Base-by-base conservation (phyloP, 352 stramenopile genomes). In the Halophytophthora polymorphica region DNA sequence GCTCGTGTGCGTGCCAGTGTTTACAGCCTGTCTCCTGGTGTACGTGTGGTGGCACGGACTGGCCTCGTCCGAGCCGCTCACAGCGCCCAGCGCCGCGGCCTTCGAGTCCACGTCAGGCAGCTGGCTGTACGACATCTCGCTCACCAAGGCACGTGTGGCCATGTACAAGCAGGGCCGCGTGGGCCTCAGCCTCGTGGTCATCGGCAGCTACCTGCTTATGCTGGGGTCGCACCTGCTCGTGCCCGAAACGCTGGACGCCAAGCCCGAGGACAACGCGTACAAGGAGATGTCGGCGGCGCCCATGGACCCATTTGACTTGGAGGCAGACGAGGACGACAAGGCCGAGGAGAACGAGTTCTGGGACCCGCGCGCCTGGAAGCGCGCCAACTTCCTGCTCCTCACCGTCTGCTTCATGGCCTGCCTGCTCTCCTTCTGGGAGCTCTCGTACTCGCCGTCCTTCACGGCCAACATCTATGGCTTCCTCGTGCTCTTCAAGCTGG, bases 341-440 rank as follows among this genome's bases (percentile, higher is more conserved):
- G 65, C 63, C 1, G 72, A 88, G 22, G 71, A 81, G 41, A 74
- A 86, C 42, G 82, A 92, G 44, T 77, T 85, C 51, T 97, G 85
- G 80, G 70, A 84, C 42, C 86, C 86, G 4, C 65, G 84, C 7
- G 50, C 66, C 12, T 98, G 95, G 86, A 98, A 98, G 60, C 76
- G 91, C 18, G 75, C 77, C 31, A 96, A 98, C 51, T 82, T 98
- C n/a, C 46, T 98, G 31, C 73, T 96, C 25, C 72, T 75, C 10
- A 87, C 83, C 1, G 51, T 97, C n/a, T 69, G 56, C 15, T 83
- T 97, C 52, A 83, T 97, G 71, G 68, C 71, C 25, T 52, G 86
- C 14, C 69, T 98, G 45, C 70, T 98, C n/a, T 70, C 95, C 35
- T 72, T 98, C n/a, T 97, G 90, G 76, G 96, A 99, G 64, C 98